Evolutionary conservation across 2,329 filamentous ascomycete genomes (phyloP), one percentile per base, ranked within the genome.

Genomic region (Leptoxyphium fumago): DNA sequence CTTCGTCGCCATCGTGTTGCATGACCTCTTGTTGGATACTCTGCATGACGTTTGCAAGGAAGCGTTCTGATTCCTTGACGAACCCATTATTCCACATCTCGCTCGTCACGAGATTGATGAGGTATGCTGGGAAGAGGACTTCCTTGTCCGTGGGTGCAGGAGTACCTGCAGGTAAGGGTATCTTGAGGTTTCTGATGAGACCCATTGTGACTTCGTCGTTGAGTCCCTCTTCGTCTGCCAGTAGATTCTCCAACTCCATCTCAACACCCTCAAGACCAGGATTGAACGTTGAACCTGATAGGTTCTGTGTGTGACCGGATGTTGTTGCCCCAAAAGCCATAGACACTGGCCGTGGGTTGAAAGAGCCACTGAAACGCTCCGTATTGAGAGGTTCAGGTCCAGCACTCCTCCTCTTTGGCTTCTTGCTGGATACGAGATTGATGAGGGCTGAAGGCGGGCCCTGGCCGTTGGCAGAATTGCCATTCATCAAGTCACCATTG

Each of bases 71-170:
- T 67, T 98, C 91, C 71, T 98, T 98, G 56, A 98, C 91, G 61
- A 95, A 98, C 40, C 91, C 91, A 57, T 98, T 98, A 71, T 98
- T 98, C 91, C 91, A 98, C 91, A 98, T 98, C 70, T 98, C 91
- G 13, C 88, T 96, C 10, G 91, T 98, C 50, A 98, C 91, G 48
- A 98, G 74, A 65, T 98, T 98, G 72, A 98, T 98, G 55, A 98
- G 80, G 64, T 96, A 98, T 9, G 91, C 89, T 29, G 91, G 91
- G 80, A 98, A 98, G 43, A 98, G 74, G 17, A 98, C 89, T 64
- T 98, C 91, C 70, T 98, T 98, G 67, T 98, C 91, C 14, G 87
- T 94, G 10, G 91, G 89, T 43, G 88, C 82, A 15, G 89, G 88
- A 43, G 78, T 89, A 29, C 84, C 81, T 59, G 80, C 84, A 39